Evolutionary conservation across 768 basidiomycete species (phyloP).

Genomic region (Lactarius hengduanensis): DNA sequence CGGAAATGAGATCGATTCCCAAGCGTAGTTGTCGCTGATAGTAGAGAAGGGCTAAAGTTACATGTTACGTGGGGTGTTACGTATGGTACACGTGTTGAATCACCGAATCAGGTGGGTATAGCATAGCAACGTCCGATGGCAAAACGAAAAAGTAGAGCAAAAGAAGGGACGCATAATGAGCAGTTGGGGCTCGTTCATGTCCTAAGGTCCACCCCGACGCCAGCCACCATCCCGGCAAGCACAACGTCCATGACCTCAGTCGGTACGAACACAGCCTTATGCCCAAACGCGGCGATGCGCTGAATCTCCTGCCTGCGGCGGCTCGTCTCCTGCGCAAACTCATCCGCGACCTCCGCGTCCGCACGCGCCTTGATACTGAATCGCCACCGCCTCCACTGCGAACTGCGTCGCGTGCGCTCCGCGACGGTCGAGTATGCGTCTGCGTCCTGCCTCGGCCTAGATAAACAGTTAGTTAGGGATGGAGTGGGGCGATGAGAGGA

Average conservation of each 20-base stretch:
- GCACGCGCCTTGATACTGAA: constrained; percentile 63
- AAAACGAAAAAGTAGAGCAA: background rate
- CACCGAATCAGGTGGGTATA: background rate
- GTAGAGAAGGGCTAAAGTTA: background rate
- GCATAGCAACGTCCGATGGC: background rate
- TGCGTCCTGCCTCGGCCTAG: constrained; percentile 64
- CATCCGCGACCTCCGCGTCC: constrained; percentile 57
- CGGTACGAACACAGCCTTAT: constrained; percentile 67
- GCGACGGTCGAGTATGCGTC: constrained; percentile 74
- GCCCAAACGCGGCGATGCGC: constrained; percentile 63
- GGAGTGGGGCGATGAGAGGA: too few species aligned
- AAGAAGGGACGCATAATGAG: background rate
- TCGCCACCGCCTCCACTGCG: constrained; percentile 64
- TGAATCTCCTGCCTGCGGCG: constrained; percentile 62
- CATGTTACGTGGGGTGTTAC: too few species aligned
- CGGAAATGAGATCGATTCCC: background rate
- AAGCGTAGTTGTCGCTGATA: background rate
- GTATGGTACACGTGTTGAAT: background rate
- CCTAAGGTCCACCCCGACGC: constrained; percentile 44
- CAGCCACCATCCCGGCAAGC: constrained; percentile 69
- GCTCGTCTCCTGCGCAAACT: constrained; percentile 76
- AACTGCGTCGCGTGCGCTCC: constrained; percentile 69
- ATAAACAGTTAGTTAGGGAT: too few species aligned
- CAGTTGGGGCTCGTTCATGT: background rate
- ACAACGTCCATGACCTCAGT: constrained; percentile 58